Base-by-base conservation (phyloP, 108 stramenopile species). In the Tribonema minus region DNA sequence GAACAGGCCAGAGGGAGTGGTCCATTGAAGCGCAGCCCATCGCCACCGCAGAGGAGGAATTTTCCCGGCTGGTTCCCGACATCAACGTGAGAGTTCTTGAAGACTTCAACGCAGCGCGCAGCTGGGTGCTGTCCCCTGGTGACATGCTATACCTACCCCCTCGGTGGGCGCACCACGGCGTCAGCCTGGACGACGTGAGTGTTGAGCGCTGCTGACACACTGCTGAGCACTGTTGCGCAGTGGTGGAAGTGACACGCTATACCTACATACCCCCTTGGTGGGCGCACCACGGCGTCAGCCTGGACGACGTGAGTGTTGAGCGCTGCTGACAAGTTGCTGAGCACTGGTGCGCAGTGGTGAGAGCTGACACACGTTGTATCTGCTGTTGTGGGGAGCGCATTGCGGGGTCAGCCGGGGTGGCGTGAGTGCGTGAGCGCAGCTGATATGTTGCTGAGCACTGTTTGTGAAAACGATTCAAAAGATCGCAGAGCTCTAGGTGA, bases 121-220 rank as follows among this genome's bases (percentile, higher is more conserved):
- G 12, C 4, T 90, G 84, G 84, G 83, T 68, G 63, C 71, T 95
- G 36, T 35, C 89, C 5, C 88, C 92, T 25, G 95, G 95, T 2
- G 95, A 96, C 78, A 76, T 90, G 63, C 81, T 96, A 34, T 96
- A 96, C 76, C 82, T 96, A 34, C 95, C 95, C 29, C 95, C 95
- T 1, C 89, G 95, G 36, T 68, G 93, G 12, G 81, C 91, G 30
- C 95, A 96, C 71, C 85, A 91, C 61, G 95, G 95, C 87, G 32
- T 91, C 89, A 31, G 81, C 38, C 67, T 75, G 35, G 81, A 82
- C 72, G 68, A 79, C 46, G 77, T 68, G 30, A 15, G 68, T n/a
- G n/a, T n/a, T n/a, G n/a, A n/a, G n/a, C n/a, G n/a, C n/a, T n/a
- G n/a, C n/a, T n/a, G n/a, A n/a, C n/a, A n/a, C n/a, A n/a, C n/a